Evolutionary conservation across 371 early-diverging fungal genomes (phyloP).

Genomic region (Zychaea mexicana): DNA sequence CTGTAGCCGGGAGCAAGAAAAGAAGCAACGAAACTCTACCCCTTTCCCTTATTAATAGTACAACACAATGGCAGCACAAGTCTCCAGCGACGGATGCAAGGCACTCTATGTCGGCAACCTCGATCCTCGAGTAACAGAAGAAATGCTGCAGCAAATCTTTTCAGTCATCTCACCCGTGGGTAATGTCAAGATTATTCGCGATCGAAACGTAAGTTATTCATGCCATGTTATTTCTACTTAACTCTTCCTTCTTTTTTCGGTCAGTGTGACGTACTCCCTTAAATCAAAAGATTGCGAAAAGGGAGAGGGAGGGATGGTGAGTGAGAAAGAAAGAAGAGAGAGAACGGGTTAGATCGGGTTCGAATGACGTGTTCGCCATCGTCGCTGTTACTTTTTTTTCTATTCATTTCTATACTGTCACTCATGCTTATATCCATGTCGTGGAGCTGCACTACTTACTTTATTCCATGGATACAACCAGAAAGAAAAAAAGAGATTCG

Average conservation of each 20-base stretch:
- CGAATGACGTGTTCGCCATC: too few species aligned
- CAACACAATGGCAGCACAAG: constrained; percentile 6
- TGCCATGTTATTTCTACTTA: not conserved
- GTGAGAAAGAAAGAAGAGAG: not conserved
- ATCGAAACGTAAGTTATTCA: constrained; percentile 70
- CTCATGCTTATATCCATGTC: too few species aligned
- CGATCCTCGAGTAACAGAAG: constrained; percentile 77
- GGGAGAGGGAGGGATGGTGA: not conserved
- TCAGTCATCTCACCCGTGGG: constrained; percentile 63
- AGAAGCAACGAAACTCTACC: not conserved
- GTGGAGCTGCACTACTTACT: too few species aligned
- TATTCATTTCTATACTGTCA: too few species aligned
- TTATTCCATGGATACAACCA: too few species aligned
- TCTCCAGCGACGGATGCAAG: constrained; percentile 52
- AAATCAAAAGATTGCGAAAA: too few species aligned
- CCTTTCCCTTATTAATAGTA: too few species aligned
- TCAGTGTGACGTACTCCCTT: too few species aligned
- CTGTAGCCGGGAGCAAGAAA: not conserved
- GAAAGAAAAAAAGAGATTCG: too few species aligned
- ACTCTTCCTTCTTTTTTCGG: too few species aligned
- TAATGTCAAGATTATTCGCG: constrained; percentile 78
- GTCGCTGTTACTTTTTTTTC: too few species aligned
- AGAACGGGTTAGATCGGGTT: too few species aligned
- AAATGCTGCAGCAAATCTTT: constrained; percentile 71
- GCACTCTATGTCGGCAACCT: constrained; percentile 86